Base-by-base conservation (phyloP, 2,329 filamentous ascomycete species). In the Pseudocercospora crystallina region DNA sequence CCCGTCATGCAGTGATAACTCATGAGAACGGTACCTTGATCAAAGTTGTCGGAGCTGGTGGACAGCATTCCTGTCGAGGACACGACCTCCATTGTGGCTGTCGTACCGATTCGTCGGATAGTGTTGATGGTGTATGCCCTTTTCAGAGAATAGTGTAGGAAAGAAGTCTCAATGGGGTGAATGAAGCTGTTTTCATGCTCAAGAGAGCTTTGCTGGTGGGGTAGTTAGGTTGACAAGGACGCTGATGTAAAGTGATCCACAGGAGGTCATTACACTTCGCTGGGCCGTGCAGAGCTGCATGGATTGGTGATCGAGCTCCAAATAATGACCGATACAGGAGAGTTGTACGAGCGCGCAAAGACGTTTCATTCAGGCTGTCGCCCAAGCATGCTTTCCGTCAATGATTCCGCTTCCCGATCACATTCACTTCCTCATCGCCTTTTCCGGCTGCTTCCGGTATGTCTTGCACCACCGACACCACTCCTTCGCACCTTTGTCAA, bases 1-100 rank as follows among this genome's bases (percentile, higher is more conserved):
- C 69, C 69, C 65, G 70, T 65, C 68, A 70, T 73, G 71, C 71
- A 67, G 38, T 45, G 36, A 35, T 54, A 46, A 43, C 50, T 47
- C 45, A 41, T 50, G 33, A 43, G 30, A 34, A 47, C 48, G 54
- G 54, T 57, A 60, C 54, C 57, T 59, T 60, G 55, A 60, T 51
- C 54, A 50, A 49, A 15, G 14, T 43, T 15, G 46, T 45, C 36
- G 34, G 36, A 41, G 39, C 51, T 20, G 20, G 14, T 42, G 51
- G 39, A 40, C 14, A 49, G 45, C 42, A 20, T 35, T 30, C 33
- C 48, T 49, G 56, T 47, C 34, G 31, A 8, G 30, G 44, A 44
- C 32, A 29, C 37, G 40, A 40, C 47, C 42, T 53, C 49, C 52
- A 50, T 52, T 39, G 14, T 43, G 40, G 13, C 14, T 40, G 56